Conservation (phyloP, 257 asterid genomes). For the Solanum neorickii region DNA sequence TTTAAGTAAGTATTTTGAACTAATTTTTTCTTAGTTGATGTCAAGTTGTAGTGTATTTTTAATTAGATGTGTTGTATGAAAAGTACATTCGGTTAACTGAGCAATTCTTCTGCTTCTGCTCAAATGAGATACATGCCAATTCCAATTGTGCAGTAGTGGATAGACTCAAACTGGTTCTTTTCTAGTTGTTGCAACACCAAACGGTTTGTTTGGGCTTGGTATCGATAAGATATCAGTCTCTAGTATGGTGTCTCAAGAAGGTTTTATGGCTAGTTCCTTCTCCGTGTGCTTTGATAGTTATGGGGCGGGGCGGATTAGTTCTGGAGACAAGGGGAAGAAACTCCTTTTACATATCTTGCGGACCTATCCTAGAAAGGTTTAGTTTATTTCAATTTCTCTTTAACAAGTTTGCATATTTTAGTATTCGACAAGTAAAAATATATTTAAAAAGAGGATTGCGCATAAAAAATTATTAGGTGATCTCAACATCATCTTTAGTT, state of each 20-base stretch:
- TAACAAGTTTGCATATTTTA: neutral
- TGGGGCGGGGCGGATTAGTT: constrained; percentile 58
- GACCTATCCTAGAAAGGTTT: no score
- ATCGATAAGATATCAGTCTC: constrained; percentile 37
- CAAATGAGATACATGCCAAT: neutral
- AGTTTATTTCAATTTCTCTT: neutral
- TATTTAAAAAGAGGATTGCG: neutral
- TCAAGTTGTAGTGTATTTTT: no score
- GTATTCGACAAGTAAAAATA: neutral
- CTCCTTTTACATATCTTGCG: no score
- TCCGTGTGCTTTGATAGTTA: constrained; percentile 82
- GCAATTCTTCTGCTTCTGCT: neutral
- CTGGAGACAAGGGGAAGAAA: constrained; percentile 51
- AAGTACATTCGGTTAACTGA: neutral
- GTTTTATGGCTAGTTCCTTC: constrained; percentile 56
- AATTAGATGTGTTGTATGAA: no score
- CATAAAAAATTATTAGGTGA: neutral
- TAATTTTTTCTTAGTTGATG: no score
- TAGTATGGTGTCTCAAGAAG: constrained; percentile 52
- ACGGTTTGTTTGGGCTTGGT: constrained; percentile 76
- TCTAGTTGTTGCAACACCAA: constrained; percentile 67
- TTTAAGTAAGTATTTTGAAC: no score
- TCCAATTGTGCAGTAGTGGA: constrained; percentile 56
- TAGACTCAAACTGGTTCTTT: constrained; percentile 71
- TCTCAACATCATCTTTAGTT: no score